Conservation (phyloP, 2,329 filamentous ascomycete genomes). For the Eurotiales sp. region DNA sequence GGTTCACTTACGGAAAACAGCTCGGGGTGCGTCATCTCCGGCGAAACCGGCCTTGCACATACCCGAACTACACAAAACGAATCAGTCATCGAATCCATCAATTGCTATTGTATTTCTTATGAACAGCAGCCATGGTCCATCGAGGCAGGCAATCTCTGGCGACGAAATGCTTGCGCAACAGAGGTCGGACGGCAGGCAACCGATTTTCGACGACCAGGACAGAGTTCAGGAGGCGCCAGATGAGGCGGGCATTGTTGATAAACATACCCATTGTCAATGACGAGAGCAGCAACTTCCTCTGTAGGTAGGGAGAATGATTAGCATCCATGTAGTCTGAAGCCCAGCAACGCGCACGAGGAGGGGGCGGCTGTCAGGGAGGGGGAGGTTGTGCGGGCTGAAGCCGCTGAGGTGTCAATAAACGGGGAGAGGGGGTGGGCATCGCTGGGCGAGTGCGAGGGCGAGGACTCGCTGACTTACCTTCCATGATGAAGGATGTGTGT, state of each 20-base stretch:
- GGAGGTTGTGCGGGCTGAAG: conserved; percentile 19
- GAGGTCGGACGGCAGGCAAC: conserved; percentile 2
- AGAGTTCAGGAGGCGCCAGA: conserved; percentile 28
- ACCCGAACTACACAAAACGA: conserved; percentile 71
- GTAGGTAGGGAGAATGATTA: conserved; percentile 43
- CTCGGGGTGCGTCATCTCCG: conserved; percentile 99
- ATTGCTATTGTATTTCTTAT: too few species aligned
- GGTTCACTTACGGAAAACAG: conserved; percentile 94
- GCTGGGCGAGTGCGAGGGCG: too few species aligned
- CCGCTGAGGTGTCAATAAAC: conserved; percentile 29
- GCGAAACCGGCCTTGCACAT: conserved; percentile 99
- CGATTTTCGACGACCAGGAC: conserved; percentile 15
- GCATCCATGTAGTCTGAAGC: conserved; percentile 20
- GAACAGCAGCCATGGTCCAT: conserved; percentile 12
- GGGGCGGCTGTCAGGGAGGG: conserved; percentile 15
- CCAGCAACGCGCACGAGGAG: conserved; percentile 9
- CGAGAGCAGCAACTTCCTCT: conserved; percentile 99
- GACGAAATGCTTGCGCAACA: conserved; percentile 1
- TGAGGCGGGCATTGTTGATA: conserved; percentile 31
- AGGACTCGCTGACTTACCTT: conserved; percentile 61
- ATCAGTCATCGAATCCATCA: conserved; percentile 23
- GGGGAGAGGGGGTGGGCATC: conserved; percentile 12
- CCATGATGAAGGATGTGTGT: conserved; percentile 51
- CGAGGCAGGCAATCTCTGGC: not conserved
- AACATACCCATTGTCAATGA: conserved; percentile 99